These are phyloP conservation scores for Venturia aucupariae DNA, from an alignment of 2,329 filamentous ascomycete species.

Conservation along the genomic window DNA sequence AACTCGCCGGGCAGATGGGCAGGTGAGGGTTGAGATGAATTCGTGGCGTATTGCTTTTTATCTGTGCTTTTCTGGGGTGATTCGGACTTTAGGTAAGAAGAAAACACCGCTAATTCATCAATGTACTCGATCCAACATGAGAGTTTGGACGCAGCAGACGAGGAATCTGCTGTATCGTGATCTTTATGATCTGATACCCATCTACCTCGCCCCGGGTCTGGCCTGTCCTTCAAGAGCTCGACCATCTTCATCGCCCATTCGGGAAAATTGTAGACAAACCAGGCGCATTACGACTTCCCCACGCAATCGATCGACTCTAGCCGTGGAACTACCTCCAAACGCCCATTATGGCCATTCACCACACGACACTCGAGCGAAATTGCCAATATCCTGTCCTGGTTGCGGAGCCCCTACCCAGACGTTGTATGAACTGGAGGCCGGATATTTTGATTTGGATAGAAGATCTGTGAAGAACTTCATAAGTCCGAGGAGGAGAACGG, in stretches of 20 bases:
- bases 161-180: conserved; percentile 6
- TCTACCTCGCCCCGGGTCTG: neutral
- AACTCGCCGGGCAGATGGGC: neutral
- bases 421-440: conserved; percentile 43
- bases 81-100: neutral
- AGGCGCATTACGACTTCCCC: neutral
- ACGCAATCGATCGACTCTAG: neutral
- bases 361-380: conserved; percentile 14
- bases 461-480: conserved; percentile 36
- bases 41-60: conserved; percentile 5
- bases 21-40: neutral
- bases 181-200: conserved; percentile 6
- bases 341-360: neutral
- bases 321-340: neutral
- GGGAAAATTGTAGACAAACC: neutral
- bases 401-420: conserved; percentile 54
- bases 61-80: neutral
- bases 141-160: neutral
- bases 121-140: neutral
- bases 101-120: neutral
- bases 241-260: neutral
- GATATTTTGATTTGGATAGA: conserved; percentile 46
- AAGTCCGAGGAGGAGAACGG: conserved; percentile 20
- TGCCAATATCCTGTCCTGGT: conserved; percentile 50
- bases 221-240: neutral